These are phyloP conservation scores for Hyaloscypha variabilis DNA, from an alignment of 495 filamentous ascomycete species.

Conservation along the genomic window DNA sequence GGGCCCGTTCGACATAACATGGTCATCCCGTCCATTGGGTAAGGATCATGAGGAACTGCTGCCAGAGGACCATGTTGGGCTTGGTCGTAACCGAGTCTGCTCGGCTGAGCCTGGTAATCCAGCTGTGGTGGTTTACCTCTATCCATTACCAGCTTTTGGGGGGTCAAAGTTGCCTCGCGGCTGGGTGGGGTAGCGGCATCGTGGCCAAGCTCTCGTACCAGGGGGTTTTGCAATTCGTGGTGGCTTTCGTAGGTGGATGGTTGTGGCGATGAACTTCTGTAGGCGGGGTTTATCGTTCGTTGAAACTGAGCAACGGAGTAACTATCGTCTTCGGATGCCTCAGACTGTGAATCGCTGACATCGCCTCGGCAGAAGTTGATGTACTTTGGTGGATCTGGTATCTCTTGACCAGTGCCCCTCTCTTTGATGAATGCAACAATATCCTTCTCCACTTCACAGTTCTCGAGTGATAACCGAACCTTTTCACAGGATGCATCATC, in stretches of 20 bases:
- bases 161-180: conserved; percentile 56
- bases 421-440: conserved; percentile 90
- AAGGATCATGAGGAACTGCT: conserved; percentile 85
- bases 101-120: conserved; percentile 16
- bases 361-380: conserved; percentile 98
- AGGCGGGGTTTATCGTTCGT: conserved; percentile 91
- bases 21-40: conserved; percentile 97
- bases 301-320: conserved; percentile 97
- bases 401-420: conserved; percentile 90
- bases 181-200: conserved; percentile 49
- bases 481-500: conserved; percentile 98
- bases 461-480: conserved; percentile 90
- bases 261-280: conserved; percentile 84
- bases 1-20: conserved; percentile 92
- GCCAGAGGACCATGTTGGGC: conserved; percentile 47
- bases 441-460: conserved; percentile 96
- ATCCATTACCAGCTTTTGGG: conserved; percentile 46
- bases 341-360: conserved; percentile 76
- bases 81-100: conserved; percentile 29
- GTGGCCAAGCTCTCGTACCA: conserved; percentile 62
- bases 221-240: conserved; percentile 74
- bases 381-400: conserved; percentile 95
- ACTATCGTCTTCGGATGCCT: conserved; percentile 78
- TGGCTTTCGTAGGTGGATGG: conserved; percentile 86
- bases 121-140: conserved; percentile 28